These are phyloP conservation scores for Pseudomassariella vexata DNA, from an alignment of 2,329 filamentous ascomycete species.

Conservation along the genomic window DNA sequence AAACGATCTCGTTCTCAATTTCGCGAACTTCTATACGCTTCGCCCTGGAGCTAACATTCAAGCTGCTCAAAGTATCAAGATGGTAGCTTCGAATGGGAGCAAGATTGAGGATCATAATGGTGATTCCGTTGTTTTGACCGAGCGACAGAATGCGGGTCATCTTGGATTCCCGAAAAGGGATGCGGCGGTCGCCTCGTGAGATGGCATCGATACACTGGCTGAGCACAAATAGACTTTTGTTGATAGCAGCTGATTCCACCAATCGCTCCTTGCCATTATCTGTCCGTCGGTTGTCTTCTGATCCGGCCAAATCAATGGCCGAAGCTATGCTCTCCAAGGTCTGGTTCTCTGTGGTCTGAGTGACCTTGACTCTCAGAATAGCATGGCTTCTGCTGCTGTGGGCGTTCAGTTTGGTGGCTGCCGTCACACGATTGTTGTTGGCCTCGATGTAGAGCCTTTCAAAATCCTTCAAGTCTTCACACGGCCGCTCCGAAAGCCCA, in stretches of 20 bases:
- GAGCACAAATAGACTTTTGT: constrained; percentile 92
- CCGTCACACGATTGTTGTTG: constrained; percentile 84
- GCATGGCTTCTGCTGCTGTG: constrained; percentile 88
- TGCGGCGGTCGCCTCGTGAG: constrained; percentile 64
- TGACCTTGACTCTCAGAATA: constrained; percentile 84
- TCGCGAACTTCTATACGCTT: constrained; percentile 96
- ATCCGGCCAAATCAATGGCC: constrained; percentile 91
- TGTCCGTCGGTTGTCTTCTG: constrained; percentile 89
- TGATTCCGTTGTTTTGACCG: constrained; percentile 91
- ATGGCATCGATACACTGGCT: constrained; percentile 96
- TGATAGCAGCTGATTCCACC: constrained; percentile 94
- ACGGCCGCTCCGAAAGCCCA: constrained; percentile 76
- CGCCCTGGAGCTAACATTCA: constrained; percentile 91
- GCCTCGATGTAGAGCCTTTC: constrained; percentile 86
- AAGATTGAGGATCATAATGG: constrained; percentile 93
- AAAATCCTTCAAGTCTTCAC: constrained; percentile 82
- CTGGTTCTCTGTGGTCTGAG: constrained; percentile 64
- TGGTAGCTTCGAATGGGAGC: constrained; percentile 90
- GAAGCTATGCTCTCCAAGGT: constrained; percentile 77
- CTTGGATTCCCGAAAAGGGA: constrained; percentile 92
- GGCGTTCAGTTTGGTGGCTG: constrained; percentile 86
- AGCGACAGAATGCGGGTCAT: constrained; percentile 93
- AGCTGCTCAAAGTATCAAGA: constrained; percentile 83
- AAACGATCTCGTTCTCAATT: constrained; percentile 91
- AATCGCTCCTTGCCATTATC: constrained; percentile 90